A percentile compares a stretch with the other conserved stretches of the same genome.
These are phyloP conservation scores for Suillus alpinus DNA, from an alignment of 768 basidiomycete species.

Conservation along the genomic window DNA sequence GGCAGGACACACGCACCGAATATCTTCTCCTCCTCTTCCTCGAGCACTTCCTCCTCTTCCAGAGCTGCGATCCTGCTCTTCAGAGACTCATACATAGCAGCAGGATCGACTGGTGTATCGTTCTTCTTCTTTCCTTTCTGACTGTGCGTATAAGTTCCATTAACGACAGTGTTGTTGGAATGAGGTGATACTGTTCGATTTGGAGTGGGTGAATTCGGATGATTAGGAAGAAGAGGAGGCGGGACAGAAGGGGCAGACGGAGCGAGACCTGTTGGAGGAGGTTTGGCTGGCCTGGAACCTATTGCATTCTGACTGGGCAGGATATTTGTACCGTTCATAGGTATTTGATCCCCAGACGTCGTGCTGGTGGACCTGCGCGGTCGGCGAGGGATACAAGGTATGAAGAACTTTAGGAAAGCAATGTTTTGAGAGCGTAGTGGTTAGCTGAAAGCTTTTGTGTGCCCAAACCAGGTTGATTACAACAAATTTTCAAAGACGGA, in stretches of 20 bases:
- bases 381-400: conserved; percentile 30
- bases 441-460: conserved; percentile 8
- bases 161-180: conserved; percentile 19
- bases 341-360: conserved; percentile 23
- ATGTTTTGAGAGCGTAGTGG: conserved; percentile 18
- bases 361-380: conserved; percentile 15
- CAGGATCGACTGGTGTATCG: conserved; percentile 69
- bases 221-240: conserved; percentile 53
- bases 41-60: conserved; percentile 83
- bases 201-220: conserved; percentile 34
- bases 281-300: conserved; percentile 41
- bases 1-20: conserved; percentile 52
- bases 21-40: conserved; percentile 81
- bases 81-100: conserved; percentile 83
- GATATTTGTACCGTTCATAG: conserved; percentile 48
- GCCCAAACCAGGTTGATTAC: neutral
- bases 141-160: conserved; percentile 24
- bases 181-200: conserved; percentile 32
- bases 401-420: conserved; percentile 22
- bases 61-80: conserved; percentile 87
- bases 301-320: conserved; percentile 28
- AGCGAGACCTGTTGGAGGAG: conserved; percentile 55
- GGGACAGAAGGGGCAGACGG: conserved; percentile 59
- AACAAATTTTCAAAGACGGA: neutral
- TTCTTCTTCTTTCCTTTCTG: conserved; percentile 71